Percentiles rank a stretch among this genome's conserved stretches.
These are phyloP conservation scores for Blastocrithidia nonstop DNA, from an alignment of 208 protist species.

Conservation along the genomic window DNA sequence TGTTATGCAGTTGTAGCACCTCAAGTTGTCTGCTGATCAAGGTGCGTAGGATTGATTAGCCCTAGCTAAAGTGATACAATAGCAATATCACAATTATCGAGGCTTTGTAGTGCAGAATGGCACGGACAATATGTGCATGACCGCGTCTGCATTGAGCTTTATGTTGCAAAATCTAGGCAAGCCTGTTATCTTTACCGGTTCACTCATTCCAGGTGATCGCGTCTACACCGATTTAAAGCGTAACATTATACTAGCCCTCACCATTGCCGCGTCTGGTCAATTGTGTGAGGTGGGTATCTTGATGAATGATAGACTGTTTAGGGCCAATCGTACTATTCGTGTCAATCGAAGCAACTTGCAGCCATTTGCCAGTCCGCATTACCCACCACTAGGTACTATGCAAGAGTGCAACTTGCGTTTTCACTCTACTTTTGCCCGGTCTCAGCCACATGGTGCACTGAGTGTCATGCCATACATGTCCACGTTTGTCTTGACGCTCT, in stretches of 20 bases:
- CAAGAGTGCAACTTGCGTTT: conserved; percentile 25
- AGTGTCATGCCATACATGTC: conserved; percentile 31
- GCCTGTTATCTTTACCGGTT: conserved; percentile 94
- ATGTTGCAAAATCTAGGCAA: conserved; percentile 95
- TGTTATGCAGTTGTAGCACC: conserved; percentile 21
- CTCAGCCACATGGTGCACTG: conserved; percentile 27
- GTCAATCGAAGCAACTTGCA: conserved; percentile 42
- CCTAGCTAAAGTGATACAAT: conserved; percentile 48
- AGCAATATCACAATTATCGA: conserved; percentile 83
- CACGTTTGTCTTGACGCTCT: conserved; percentile 26
- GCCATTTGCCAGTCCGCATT: conserved; percentile 89
- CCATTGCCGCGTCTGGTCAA: conserved; percentile 71
- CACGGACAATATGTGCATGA: conserved; percentile 92
- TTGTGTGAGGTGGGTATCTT: conserved; percentile 91
- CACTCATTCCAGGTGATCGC: conserved; percentile 75
- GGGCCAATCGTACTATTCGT: conserved; percentile 87
- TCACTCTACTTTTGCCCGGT: conserved; percentile 20
- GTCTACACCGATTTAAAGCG: conserved; percentile 81
- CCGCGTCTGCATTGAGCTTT: conserved; percentile 91
- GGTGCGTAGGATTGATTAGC: conserved; percentile 44
- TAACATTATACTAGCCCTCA: conserved; percentile 69
- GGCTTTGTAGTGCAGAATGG: conserved; percentile 96
- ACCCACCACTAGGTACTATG: conserved; percentile 72
- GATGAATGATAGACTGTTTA: conserved; percentile 89
- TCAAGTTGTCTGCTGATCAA: conserved; percentile 58